Base-by-base conservation (phyloP, 2,329 filamentous ascomycete species). In the Neocatenulostroma microsporum region DNA sequence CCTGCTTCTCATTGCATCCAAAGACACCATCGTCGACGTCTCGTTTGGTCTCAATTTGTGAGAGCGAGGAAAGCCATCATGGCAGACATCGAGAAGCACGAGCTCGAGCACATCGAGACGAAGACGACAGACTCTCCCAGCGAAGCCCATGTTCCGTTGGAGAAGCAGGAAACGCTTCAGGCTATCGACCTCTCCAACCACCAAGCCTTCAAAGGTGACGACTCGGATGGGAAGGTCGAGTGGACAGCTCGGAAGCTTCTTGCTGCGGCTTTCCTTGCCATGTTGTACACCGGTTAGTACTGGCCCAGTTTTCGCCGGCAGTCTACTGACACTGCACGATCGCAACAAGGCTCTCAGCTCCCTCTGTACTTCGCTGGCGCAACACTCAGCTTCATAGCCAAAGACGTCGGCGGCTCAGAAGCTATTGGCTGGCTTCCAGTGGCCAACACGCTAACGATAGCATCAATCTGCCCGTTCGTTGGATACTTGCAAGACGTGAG, bases 401-500 rank as follows among this genome's bases (percentile, higher is more conserved):
- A 37, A 30, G 47, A 50, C 28, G 30, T 50, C 12, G 34, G 46
- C 21, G 44, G 35, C 7, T 24, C 26, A 5, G 37, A 45, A 15
- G 41, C 45, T 11, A 47, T 50, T 24, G 47, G 45, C 5, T 50
- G 48, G 48, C 39, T 50, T 3, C 48, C 47, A 10, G 61, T 66
- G n/a, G 62, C 56, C 8, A 71, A 77, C 42, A 62, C 76, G 2
- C 65, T 77, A 11, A 64, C 70, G 3, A 67, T 73, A 25, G 74
- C 72, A 1, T 68, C 68, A 3, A 59, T 76, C 1, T 74, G 70
- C 40, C 74, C 74, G 4, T 78, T 84, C 46, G 78, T 83, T 2
- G 80, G 80, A 5, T 73, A 74, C 4, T 56, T 82, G 1, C 78
- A 76, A 3, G 77, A 82, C 61, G n/a, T n/a, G n/a, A n/a, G n/a